These are phyloP conservation scores for Salix arbutifolia DNA, from an alignment of 345 rosid genomes.

Conservation along the genomic window DNA sequence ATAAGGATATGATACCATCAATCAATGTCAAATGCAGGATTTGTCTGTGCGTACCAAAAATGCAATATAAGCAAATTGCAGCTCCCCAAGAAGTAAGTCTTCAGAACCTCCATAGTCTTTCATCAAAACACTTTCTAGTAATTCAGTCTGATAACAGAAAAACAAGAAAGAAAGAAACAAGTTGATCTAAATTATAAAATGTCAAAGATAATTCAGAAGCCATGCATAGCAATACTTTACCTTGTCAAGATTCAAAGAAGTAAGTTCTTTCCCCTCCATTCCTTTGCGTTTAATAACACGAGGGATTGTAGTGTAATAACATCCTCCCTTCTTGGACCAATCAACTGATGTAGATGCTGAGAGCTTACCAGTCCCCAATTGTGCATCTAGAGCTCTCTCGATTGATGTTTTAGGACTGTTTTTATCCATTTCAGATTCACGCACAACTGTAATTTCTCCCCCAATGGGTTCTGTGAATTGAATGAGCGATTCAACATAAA, in stretches of 20 bases:
- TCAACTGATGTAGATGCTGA: slow-evolving; percentile 31
- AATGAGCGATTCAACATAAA: slow-evolving; percentile 1
- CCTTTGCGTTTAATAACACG: slow-evolving; percentile 62
- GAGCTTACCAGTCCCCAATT: slow-evolving; percentile 54
- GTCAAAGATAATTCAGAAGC: not conserved
- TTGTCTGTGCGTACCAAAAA: slow-evolving; percentile 59
- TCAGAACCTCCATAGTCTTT: slow-evolving; percentile 69
- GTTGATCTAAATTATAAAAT: not conserved
- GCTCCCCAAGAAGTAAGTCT: slow-evolving; percentile 80
- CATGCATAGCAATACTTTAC: slow-evolving; percentile 24
- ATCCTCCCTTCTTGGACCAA: slow-evolving; percentile 44
- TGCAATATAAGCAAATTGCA: slow-evolving; percentile 81
- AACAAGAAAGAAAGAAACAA: slow-evolving; percentile 4
- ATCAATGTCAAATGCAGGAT: not conserved
- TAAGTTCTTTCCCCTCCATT: slow-evolving; percentile 58
- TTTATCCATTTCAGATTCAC: slow-evolving; percentile 48
- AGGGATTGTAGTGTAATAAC: slow-evolving; percentile 78
- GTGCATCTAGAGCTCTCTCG: slow-evolving; percentile 72
- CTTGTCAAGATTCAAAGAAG: slow-evolving; percentile 94
- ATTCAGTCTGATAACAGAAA: slow-evolving; percentile 44
- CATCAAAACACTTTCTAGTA: slow-evolving; percentile 53
- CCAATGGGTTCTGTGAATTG: slow-evolving; percentile 74
- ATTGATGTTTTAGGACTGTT: slow-evolving; percentile 44
- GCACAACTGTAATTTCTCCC: slow-evolving; percentile 72
- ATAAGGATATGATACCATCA: slow-evolving; percentile 4